Evolutionary conservation across 129 eudicot species (phyloP), one percentile per base, ranked within the genome.

Genomic region (Ambrosia trifida): DNA sequence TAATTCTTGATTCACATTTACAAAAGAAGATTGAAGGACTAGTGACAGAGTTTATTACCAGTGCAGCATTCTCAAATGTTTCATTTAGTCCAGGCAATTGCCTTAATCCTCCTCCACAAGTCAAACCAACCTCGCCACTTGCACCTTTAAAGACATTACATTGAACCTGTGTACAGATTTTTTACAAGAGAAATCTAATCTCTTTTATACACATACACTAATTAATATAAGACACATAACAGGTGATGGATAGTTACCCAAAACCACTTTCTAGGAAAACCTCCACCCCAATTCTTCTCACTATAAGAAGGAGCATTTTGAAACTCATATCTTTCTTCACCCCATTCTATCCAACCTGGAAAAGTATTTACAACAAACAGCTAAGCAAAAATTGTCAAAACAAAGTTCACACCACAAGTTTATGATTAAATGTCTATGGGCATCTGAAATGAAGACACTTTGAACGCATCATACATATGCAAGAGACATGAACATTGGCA

Each of bases 311-410:
- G 98, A 44, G 98, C 98, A 83, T 94, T 79, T 71, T 79, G 78
- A 44, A 94, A 94, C 85, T 94, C 96, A 49, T 57, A 89, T 75
- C 93, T 77, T 82, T 87, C 80, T 43, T 88, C 98, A 76, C 83
- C 98, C 98, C 98, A 94, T 82, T 94, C 98, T 54, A 94, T 94
- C 98, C 98, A 94, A 77, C 98, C 98, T 94, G 88, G 60, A 84
- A 66, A 85, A 68, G 46, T 14, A 66, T 56, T 56, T 45, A 24
- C 62, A n/a, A n/a, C 12, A 40, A 28, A 53, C 33, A 73, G 54
- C 44, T 44, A 66, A 72, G 58, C 12, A 70, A 71, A 53, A n/a
- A n/a, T n/a, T n/a, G n/a, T n/a, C n/a, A n/a, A n/a, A n/a, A n/a
- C 18, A 12, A 28, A 16, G 8, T 28, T n/a, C n/a, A 18, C 36